A percentile compares a stretch with the other conserved stretches of the same genome.
These are phyloP conservation scores for Backusella tarrabulga DNA, from an alignment of 192 early-diverging fungal species.

Conservation along the genomic window DNA sequence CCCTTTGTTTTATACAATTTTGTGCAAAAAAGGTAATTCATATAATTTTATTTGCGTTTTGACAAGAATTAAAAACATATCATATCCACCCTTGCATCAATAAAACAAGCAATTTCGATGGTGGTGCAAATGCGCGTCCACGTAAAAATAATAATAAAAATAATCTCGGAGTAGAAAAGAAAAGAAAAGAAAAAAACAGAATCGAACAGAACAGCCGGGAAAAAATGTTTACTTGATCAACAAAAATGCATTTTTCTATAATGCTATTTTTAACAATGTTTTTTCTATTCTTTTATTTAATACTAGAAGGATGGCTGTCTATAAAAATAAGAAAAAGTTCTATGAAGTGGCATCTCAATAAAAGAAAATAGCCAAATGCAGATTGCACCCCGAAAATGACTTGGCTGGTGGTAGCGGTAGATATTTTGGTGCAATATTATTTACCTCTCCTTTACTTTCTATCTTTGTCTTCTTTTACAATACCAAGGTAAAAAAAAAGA, in stretches of 20 bases:
- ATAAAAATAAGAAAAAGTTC: too few species aligned
- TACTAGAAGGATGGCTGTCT: not conserved
- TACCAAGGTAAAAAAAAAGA: too few species aligned
- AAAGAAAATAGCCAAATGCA: too few species aligned
- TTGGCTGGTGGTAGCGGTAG: too few species aligned
- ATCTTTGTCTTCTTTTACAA: too few species aligned
- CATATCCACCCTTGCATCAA: not conserved
- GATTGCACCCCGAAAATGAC: too few species aligned
- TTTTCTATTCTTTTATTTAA: not conserved
- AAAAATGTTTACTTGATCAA: not conserved
- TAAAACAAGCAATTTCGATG: not conserved
- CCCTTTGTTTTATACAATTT: not conserved
- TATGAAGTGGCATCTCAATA: too few species aligned
- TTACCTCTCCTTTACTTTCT: too few species aligned
- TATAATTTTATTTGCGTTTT: not conserved
- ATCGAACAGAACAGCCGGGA: not conserved
- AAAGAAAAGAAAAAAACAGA: not conserved
- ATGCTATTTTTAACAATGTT: not conserved
- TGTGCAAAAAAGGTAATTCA: not conserved
- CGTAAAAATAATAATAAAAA: not conserved
- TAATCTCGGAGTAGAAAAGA: constrained; percentile 1
- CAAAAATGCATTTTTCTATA: not conserved
- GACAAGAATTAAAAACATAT: not conserved
- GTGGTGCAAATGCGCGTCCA: not conserved
- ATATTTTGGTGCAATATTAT: too few species aligned